phyloP scores from a whole-genome alignment of 371 early-diverging fungal species.

The Blakeslea trispora region DNA sequence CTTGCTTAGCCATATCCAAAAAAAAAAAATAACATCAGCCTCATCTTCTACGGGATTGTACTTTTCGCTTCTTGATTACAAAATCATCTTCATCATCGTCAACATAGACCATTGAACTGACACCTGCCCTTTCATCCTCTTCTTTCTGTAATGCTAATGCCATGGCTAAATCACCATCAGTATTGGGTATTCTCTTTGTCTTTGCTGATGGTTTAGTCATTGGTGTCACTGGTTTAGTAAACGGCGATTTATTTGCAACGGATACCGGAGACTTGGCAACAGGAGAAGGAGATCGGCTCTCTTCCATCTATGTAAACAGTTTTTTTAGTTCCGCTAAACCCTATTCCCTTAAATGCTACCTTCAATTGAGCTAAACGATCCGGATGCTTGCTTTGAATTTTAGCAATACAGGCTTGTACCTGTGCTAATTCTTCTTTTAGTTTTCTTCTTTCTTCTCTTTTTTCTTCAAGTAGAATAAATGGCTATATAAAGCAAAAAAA shows the following conservation, averaged over 20 bases:
- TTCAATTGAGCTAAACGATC: slow-evolving; percentile 37
- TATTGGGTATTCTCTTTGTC: background rate
- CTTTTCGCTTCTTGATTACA: slow-evolving; percentile 13
- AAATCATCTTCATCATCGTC: slow-evolving; percentile 16
- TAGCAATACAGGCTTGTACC: slow-evolving; percentile 33
- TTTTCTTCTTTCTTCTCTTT: slow-evolving; percentile 53
- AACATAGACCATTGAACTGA: background rate
- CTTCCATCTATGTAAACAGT: slow-evolving; percentile 1
- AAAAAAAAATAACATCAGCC: background rate
- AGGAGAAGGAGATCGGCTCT: slow-evolving; percentile 6
- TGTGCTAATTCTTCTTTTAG: slow-evolving; percentile 43
- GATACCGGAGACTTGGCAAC: background rate
- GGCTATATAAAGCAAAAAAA: slow-evolving; percentile 20
- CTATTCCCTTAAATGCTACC: slow-evolving; percentile 14
- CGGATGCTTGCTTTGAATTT: slow-evolving; percentile 30
- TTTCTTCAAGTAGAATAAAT: slow-evolving; percentile 52
- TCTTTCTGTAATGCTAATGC: slow-evolving; percentile 29
- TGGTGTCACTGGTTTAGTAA: slow-evolving; percentile 17
- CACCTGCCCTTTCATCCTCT: slow-evolving; percentile 17
- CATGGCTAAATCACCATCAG: slow-evolving; percentile 28
- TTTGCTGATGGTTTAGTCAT: background rate
- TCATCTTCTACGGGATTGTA: background rate
- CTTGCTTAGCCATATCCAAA: background rate
- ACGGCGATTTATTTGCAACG: slow-evolving; percentile 6
- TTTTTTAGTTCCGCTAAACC: background rate